phyloP scores from a whole-genome alignment of 2,329 filamentous ascomycete species.

The Meredithiella fracta region DNA sequence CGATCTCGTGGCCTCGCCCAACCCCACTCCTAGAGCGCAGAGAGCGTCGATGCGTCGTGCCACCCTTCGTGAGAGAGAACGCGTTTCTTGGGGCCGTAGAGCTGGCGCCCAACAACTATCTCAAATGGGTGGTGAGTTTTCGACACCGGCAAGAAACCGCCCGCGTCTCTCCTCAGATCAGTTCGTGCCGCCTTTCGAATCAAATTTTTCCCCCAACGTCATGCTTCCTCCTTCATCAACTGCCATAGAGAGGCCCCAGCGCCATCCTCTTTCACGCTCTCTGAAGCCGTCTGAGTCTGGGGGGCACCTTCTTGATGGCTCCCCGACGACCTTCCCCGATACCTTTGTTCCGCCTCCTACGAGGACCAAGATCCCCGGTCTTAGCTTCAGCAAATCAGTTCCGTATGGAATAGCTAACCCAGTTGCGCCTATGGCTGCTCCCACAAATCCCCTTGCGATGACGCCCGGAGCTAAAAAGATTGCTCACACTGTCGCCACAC shows the following conservation, averaged over 20 bases:
- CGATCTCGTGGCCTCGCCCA: constrained; percentile 26
- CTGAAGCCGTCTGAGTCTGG: constrained; percentile 75
- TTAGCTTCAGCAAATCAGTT: constrained; percentile 12
- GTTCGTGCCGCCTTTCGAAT: constrained; percentile 44
- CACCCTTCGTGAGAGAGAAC: constrained; percentile 48
- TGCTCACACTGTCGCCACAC: constrained; percentile 4
- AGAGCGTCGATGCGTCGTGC: constrained; percentile 70
- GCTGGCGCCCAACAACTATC: constrained; percentile 31
- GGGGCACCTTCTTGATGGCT: constrained; percentile 61
- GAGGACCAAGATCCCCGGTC: constrained; percentile 24
- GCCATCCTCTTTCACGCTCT: constrained; percentile 74
- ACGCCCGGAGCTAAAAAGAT: constrained; percentile 17
- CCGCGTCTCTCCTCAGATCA: constrained; percentile 67
- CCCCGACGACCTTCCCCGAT: constrained; percentile 19
- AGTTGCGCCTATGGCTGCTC: constrained; percentile 6
- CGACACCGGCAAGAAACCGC: constrained; percentile 42
- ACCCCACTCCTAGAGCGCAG: constrained; percentile 47
- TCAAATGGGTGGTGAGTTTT: constrained; percentile 36
- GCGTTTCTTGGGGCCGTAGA: constrained; percentile 45
- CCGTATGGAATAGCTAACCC: constrained; percentile 9
- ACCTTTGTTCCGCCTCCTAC: constrained; percentile 5
- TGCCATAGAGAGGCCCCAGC: constrained; percentile 30
- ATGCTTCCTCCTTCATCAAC: constrained; percentile 23
- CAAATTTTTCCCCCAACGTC: constrained; percentile 35
- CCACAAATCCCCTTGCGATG: constrained; percentile 22